A percentile compares a stretch with the other conserved stretches of the same genome.
Evolutionary conservation across 306 rosid genomes (phyloP).

Genomic region (Prosopis cineraria): DNA sequence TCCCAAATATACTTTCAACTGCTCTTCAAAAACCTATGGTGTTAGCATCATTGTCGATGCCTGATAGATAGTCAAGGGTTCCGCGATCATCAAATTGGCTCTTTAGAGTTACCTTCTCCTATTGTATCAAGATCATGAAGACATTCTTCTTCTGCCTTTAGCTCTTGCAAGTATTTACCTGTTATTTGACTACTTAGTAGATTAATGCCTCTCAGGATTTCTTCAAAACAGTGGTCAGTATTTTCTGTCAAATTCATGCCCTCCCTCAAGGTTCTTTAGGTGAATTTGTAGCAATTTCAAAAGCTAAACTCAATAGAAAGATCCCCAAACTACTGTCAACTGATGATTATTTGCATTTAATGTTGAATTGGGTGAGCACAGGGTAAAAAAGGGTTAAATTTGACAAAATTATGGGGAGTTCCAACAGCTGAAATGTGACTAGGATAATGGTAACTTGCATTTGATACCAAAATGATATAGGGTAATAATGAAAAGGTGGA

Average conservation of each 20-base stretch:
- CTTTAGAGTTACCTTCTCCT: background rate
- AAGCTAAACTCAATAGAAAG: background rate
- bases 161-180: background rate
- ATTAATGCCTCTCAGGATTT: background rate
- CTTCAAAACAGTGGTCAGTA: background rate
- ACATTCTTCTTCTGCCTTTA: background rate
- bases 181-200: background rate
- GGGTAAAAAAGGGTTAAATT: background rate
- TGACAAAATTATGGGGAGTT: background rate
- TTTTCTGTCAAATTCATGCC: background rate
- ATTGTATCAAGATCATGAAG: background rate
- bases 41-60: background rate
- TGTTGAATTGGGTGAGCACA: background rate
- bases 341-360: background rate
- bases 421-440: background rate
- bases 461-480: background rate
- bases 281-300: background rate
- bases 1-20: background rate
- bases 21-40: background rate
- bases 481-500: too few species aligned
- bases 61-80: background rate
- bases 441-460: background rate
- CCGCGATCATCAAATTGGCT: background rate
- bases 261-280: background rate
- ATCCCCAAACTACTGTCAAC: background rate